A percentile compares a stretch with the other conserved stretches of the same genome.
phyloP scores from a whole-genome alignment of 1,139 yeast genomes.

The Scheffersomyces titani region DNA sequence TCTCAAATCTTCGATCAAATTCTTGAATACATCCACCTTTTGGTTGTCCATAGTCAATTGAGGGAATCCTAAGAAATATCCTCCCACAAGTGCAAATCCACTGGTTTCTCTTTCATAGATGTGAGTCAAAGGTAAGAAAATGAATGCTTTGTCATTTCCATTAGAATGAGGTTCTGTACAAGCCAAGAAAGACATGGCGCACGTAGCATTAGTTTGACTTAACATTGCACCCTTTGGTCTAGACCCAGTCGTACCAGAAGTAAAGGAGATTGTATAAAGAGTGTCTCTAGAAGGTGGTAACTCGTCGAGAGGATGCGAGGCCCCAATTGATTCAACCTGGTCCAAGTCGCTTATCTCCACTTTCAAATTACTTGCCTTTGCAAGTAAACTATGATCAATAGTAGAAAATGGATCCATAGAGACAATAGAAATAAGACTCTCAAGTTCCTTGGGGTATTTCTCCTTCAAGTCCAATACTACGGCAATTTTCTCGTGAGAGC shows the following conservation, averaged over 20 bases:
- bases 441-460: slow-evolving; percentile 23
- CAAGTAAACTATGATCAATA: slow-evolving; percentile 1
- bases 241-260: slow-evolving; percentile 46
- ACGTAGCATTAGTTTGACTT: slow-evolving; percentile 29
- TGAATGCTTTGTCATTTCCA: slow-evolving; percentile 18
- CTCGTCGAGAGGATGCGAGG: slow-evolving; percentile 9
- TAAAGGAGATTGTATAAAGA: slow-evolving; percentile 40
- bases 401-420: slow-evolving; percentile 34
- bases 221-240: slow-evolving; percentile 43
- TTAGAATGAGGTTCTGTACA: slow-evolving; percentile 12
- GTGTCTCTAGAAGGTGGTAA: slow-evolving; percentile 31
- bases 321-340: slow-evolving; percentile 19
- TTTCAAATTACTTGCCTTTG: slow-evolving; percentile 10
- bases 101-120: slow-evolving; percentile 40
- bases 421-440: slow-evolving; percentile 29
- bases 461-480: slow-evolving; percentile 28
- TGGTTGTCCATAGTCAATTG: slow-evolving; percentile 19
- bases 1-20: slow-evolving; percentile 28
- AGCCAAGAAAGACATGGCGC: slow-evolving; percentile 24
- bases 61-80: slow-evolving; percentile 47
- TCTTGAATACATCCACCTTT: slow-evolving; percentile 12
- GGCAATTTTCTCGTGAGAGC: slow-evolving; percentile 32
- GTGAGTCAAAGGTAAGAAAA: slow-evolving; percentile 42
- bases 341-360: slow-evolving; percentile 14
- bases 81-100: slow-evolving; percentile 30